These are phyloP conservation scores for Laguncularia racemosa DNA, from an alignment of 345 rosid genomes.

Conservation along the genomic window DNA sequence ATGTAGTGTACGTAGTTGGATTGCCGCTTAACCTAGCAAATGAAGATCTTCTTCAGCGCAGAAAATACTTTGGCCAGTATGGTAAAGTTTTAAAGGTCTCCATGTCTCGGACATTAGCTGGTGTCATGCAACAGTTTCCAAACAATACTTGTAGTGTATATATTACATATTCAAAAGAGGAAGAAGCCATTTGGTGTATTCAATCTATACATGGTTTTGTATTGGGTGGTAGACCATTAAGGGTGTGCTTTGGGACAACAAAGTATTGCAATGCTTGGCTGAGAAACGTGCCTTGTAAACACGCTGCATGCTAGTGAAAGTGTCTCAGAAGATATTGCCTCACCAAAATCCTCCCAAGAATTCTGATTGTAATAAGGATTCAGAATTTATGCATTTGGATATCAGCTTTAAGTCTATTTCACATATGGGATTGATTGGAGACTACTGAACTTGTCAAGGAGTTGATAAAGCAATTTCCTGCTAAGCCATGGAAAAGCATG, in stretches of 20 bases:
- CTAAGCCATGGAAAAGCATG: too few species aligned
- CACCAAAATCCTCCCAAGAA: too few species aligned
- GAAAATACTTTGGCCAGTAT: constrained; percentile 86
- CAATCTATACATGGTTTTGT: constrained; percentile 89
- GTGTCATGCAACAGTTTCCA: constrained; percentile 80
- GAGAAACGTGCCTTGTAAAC: constrained; percentile 81
- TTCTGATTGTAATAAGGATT: too few species aligned
- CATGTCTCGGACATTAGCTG: constrained; percentile 79
- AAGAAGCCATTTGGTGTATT: constrained; percentile 91
- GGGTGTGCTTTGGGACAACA: constrained; percentile 96
- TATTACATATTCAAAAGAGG: constrained; percentile 82
- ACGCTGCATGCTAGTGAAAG: too few species aligned
- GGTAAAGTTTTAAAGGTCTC: constrained; percentile 90
- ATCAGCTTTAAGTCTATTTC: too few species aligned
- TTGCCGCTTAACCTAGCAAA: constrained; percentile 81
- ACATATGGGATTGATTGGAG: too few species aligned
- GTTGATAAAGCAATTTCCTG: too few species aligned
- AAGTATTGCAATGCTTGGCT: constrained; percentile 98
- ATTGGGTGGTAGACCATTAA: constrained; percentile 74
- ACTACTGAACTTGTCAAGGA: too few species aligned
- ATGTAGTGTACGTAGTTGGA: constrained; percentile 88
- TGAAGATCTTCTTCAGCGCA: constrained; percentile 75
- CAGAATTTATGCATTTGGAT: too few species aligned
- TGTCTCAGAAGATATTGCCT: too few species aligned
- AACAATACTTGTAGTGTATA: constrained; percentile 96